phyloP scores from a whole-genome alignment of 108 stramenopile genomes.

The Nitzschia sp. region DNA sequence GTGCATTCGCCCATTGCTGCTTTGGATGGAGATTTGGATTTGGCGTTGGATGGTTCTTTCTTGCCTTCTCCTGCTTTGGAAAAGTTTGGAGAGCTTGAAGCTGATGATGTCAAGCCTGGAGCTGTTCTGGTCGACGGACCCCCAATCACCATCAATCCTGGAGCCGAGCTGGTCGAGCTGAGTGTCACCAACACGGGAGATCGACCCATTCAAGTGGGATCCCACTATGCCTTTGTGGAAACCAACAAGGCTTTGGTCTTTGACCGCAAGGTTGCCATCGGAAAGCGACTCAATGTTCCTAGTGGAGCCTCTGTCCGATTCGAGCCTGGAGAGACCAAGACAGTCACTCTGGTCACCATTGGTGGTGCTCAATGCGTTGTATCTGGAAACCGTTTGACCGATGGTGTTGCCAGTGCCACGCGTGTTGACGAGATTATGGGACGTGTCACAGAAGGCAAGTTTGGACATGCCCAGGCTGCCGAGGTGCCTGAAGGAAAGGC shows the following conservation, averaged over 20 bases:
- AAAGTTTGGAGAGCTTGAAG: conserved; percentile 52
- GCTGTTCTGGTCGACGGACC: conserved; percentile 40
- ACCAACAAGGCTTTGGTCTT: conserved; percentile 89
- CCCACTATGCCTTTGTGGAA: conserved; percentile 90
- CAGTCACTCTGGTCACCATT: conserved; percentile 85
- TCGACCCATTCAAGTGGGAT: conserved; percentile 94
- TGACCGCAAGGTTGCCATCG: conserved; percentile 83
- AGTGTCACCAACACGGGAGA: conserved; percentile 94
- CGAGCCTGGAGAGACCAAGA: conserved; percentile 96
- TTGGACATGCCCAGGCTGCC: conserved; percentile 41
- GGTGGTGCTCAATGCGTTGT: conserved; percentile 66
- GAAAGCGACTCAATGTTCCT: conserved; percentile 89
- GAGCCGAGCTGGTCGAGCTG: conserved; percentile 71
- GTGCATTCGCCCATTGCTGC: conserved; percentile 83
- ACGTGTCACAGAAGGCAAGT: conserved; percentile 47
- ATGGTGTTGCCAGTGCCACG: conserved; percentile 47
- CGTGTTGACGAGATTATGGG: conserved; percentile 48
- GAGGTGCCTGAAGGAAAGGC: conserved; percentile 40
- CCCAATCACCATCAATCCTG: conserved; percentile 61
- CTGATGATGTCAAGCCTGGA: conserved; percentile 34
- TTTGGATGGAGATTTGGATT: conserved; percentile 77
- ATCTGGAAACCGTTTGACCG: conserved; percentile 59
- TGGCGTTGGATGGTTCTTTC: conserved; percentile 90
- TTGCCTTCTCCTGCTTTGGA: conserved; percentile 76
- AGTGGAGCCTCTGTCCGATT: conserved; percentile 93